phyloP scores from a whole-genome alignment of 139 green algal species.

The Microglena sp. region DNA sequence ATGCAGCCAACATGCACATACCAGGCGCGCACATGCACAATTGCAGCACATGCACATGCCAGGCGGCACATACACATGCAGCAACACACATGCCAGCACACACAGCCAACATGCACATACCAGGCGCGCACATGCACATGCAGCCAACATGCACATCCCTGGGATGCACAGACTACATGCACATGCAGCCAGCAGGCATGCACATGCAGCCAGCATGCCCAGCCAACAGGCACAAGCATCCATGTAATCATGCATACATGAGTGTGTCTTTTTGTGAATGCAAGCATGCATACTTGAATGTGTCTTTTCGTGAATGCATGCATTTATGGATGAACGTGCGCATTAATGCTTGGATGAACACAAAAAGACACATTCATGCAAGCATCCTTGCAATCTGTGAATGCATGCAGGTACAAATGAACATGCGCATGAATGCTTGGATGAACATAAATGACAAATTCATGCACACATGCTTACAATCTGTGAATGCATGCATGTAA shows the following conservation, averaged over 20 bases:
- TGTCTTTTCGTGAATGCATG: not conserved
- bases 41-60: no score
- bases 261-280: not conserved
- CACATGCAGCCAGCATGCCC: not conserved
- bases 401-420: not conserved
- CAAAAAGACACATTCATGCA: no score
- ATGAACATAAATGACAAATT: no score
- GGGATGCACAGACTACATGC: no score
- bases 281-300: not conserved
- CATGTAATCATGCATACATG: not conserved
- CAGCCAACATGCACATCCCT: no score
- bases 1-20: no score
- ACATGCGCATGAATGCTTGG: no score
- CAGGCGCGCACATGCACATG: no score
- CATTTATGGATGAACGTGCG: not conserved
- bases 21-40: no score
- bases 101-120: no score
- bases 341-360: not conserved
- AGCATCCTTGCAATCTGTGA: not conserved
- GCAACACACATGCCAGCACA: not conserved
- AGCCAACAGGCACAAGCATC: not conserved
- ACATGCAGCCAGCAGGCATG: no score
- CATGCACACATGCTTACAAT: no score
- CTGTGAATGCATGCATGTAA: not conserved
- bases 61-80: not conserved